Conservation (phyloP, 371 early-diverging fungal species). For the Mortierella sp. region DNA sequence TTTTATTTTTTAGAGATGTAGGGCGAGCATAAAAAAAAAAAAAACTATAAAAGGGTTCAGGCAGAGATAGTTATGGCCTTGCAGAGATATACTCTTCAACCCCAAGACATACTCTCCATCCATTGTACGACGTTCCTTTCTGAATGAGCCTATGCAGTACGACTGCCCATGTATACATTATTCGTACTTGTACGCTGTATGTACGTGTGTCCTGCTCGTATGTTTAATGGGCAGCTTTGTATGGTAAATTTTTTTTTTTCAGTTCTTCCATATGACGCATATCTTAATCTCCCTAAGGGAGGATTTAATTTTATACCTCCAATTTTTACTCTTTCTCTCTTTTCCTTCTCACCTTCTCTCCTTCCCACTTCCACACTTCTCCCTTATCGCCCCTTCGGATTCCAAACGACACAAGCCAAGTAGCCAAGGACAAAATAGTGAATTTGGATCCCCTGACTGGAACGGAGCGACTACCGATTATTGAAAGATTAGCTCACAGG, state of each 20-base stretch:
- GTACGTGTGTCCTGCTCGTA: not conserved
- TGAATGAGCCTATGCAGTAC: too few species aligned
- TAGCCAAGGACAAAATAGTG: not conserved
- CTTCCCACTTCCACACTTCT: conserved; percentile 3
- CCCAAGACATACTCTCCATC: not conserved
- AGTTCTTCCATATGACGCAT: not conserved
- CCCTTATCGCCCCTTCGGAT: conserved; percentile 4
- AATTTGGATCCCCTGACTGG: not conserved
- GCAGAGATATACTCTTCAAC: not conserved
- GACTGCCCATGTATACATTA: too few species aligned
- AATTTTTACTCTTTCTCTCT: not conserved
- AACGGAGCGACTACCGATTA: not conserved
- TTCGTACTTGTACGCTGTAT: not conserved
- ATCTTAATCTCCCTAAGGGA: not conserved
- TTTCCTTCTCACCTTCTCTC: conserved; percentile 1
- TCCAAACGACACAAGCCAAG: not conserved
- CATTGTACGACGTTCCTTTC: not conserved
- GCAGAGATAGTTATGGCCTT: not conserved
- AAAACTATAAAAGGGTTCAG: not conserved
- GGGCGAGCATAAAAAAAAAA: too few species aligned
- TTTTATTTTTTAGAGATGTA: too few species aligned
- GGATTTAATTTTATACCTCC: not conserved
- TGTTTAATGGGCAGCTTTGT: not conserved
- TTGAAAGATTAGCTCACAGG: not conserved
- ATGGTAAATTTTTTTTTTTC: not conserved